Percentiles rank a stretch among this genome's conserved stretches.
Evolutionary conservation across 2,329 filamentous ascomycete genomes (phyloP).

Genomic region (Verticillium alfalfae): DNA sequence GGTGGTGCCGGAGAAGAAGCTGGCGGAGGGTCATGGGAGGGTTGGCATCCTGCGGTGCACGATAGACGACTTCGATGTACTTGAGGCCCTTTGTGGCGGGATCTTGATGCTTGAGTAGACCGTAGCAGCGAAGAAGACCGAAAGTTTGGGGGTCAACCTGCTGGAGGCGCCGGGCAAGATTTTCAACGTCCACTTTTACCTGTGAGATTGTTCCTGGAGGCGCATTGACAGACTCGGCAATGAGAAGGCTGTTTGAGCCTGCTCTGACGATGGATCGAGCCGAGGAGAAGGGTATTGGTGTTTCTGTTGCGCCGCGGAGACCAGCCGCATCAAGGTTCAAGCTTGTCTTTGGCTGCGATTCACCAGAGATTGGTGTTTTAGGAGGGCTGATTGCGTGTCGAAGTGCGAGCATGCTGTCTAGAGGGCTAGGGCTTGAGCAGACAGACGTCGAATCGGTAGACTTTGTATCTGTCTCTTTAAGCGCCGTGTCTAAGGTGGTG

Average conservation of each 20-base stretch:
- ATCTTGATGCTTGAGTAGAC: slow-evolving; percentile 10
- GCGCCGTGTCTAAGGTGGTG: slow-evolving; percentile 4
- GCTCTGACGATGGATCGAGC: not conserved
- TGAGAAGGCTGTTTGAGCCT: not conserved
- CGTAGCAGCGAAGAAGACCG: slow-evolving; percentile 20
- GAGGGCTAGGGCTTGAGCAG: not conserved
- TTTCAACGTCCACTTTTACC: slow-evolving; percentile 14
- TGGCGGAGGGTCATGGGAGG: not conserved
- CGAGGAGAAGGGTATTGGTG: slow-evolving; percentile 1
- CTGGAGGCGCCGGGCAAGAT: slow-evolving; percentile 17
- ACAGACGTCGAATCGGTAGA: not conserved
- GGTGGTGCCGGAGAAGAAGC: not conserved
- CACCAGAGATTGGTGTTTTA: not conserved
- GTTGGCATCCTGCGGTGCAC: not conserved
- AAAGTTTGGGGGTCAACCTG: slow-evolving; percentile 17
- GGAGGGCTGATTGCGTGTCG: not conserved
- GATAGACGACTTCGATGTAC: not conserved
- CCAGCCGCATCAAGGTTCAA: not conserved
- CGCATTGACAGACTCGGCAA: not conserved
- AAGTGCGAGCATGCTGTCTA: not conserved
- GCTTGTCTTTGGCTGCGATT: not conserved
- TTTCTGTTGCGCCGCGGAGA: not conserved
- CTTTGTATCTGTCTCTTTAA: not conserved
- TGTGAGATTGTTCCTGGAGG: not conserved
- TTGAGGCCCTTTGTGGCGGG: not conserved